Base-by-base conservation (phyloP, 2,329 filamentous ascomycete genomes). In the Coniochaeta sp. region DNA sequence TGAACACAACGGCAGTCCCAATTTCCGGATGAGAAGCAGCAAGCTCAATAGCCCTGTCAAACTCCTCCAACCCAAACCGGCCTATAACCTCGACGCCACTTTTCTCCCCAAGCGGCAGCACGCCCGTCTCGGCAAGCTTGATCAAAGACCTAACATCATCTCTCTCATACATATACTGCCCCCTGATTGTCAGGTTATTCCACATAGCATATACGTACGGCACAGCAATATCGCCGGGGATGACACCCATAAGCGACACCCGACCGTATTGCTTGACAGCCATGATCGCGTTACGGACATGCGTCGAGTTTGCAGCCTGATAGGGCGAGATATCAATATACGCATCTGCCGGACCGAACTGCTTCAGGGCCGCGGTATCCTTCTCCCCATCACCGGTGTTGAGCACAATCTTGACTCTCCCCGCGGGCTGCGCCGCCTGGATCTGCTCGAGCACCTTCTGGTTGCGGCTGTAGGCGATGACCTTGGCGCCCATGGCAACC, bases 401-500 rank as follows among this genome's bases (percentile, higher is more conserved):
- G 55, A 68, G 68, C 11, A 81, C 75, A 0, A 70, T 75, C 60
- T 76, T 67, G 36, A 81, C 67, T 9, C 70, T 65, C 7, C 66
- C 66, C 33, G 62, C 63, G 1, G 57, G 59, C 31, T 65, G 65
- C n/a, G 64, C 61, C 2, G 64, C 62, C 36, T 72, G 70, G 24
- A 81, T 59, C 38, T 66, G 66, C n/a, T 67, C 67, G 22, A 80
- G 66, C 40, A 63, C 62, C 38, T 68, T 64, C 60, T 69, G 62
- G 63, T 79, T 78, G 12, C 80, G 70, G 1, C 81, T 79, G 70
- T 79, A 73, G 3, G 81, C 81, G 58, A 84, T 68, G 7, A 83
- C 79, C 14, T 71, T 73, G 1, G 78, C 79, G 0, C 80, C 81
- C 73, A 82, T 77, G 2, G 79, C 76, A 0, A 78, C 55, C 0